Evolutionary conservation across 176 grass and related monocot species (phyloP).

Genomic region (Cymbopogon citratus): DNA sequence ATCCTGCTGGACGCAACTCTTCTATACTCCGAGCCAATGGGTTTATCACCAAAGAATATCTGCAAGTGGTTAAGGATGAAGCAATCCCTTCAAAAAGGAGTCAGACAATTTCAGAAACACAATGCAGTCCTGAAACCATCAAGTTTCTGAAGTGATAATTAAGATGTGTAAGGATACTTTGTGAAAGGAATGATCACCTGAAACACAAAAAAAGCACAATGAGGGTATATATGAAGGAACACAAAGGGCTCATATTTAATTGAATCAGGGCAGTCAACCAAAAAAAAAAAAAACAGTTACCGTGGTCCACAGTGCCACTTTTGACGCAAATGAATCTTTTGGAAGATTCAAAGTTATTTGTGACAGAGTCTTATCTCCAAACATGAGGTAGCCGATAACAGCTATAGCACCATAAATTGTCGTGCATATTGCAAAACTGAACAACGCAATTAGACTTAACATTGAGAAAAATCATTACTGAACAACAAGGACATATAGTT

Average conservation of each 20-base stretch:
- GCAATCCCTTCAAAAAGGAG: not conserved
- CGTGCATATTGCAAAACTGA: conserved; percentile 76
- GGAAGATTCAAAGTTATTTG: conserved; percentile 98
- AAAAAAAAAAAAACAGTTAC: conserved; percentile 51
- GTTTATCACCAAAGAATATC: conserved; percentile 80
- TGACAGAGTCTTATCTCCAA: conserved; percentile 74
- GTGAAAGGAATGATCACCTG: conserved; percentile 94
- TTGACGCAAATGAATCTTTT: conserved; percentile 70
- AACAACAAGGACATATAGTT: not conserved
- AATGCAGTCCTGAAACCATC: conserved; percentile 5
- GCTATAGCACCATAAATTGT: conserved; percentile 72
- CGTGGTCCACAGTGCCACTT: conserved; percentile 80
- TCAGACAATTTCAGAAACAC: not conserved
- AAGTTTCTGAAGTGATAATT: not conserved
- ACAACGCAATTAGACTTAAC: not conserved
- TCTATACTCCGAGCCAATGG: conserved; percentile 84
- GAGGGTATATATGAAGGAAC: not conserved
- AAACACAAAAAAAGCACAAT: not conserved
- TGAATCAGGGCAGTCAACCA: not conserved
- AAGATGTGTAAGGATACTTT: conserved; percentile 65
- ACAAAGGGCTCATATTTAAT: not conserved
- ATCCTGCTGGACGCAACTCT: conserved; percentile 57
- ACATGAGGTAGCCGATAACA: conserved; percentile 77
- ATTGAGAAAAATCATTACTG: not conserved
- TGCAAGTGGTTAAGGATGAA: conserved; percentile 51